A percentile compares a stretch with the other conserved stretches of the same genome.
These are phyloP conservation scores for Colletotrichum chlorophyti DNA, from an alignment of 2,329 filamentous ascomycete species.

Conservation along the genomic window DNA sequence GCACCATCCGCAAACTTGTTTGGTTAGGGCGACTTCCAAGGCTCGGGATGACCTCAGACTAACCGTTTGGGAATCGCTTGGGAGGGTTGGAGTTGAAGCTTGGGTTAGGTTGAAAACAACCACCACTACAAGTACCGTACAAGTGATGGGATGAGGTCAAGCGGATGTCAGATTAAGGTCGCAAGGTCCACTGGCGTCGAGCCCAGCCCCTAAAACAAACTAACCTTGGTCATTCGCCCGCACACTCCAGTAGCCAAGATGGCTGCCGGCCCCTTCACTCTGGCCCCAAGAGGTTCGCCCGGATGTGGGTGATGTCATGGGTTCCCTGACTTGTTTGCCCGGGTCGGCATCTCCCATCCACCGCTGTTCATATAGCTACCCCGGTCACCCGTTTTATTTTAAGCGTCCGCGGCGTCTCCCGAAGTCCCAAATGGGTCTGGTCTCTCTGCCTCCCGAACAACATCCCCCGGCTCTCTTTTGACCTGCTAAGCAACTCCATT, in stretches of 20 bases:
- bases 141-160: neutral
- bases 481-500: too few relatives aligned
- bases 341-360: slow-evolving; percentile 4
- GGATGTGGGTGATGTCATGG: slow-evolving; percentile 19
- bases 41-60: slow-evolving; percentile 11
- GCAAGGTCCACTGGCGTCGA: too few relatives aligned
- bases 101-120: neutral
- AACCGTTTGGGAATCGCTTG: too few relatives aligned
- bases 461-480: neutral
- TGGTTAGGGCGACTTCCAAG: neutral
- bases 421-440: neutral
- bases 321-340: neutral
- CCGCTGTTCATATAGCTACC: too few relatives aligned
- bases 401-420: slow-evolving; percentile 1
- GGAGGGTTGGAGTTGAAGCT: too few relatives aligned
- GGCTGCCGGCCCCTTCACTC: neutral
- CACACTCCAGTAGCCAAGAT: neutral
- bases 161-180: slow-evolving; percentile 19
- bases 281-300: neutral
- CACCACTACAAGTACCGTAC: neutral
- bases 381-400: neutral
- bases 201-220: neutral
- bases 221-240: slow-evolving; percentile 1
- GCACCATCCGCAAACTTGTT: neutral
- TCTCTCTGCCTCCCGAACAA: neutral